Percentiles rank a stretch among this genome's conserved stretches.
phyloP scores from a whole-genome alignment of 345 rosid species.

The Eucalyptus pauciflora region DNA sequence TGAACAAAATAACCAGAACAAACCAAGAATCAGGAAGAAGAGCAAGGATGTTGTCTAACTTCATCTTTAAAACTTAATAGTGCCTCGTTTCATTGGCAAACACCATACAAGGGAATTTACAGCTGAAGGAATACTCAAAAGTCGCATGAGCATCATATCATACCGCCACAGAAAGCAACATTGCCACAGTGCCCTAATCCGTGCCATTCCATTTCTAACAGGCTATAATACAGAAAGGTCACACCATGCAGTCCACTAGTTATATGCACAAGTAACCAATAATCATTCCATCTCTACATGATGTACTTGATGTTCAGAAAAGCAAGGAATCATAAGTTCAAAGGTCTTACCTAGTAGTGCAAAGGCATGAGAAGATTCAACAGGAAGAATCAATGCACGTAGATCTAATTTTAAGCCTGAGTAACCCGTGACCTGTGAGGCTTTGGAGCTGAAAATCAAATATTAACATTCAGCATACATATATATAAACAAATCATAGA shows the following conservation, averaged over 20 bases:
- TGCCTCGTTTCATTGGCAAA: not conserved
- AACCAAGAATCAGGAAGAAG: not conserved
- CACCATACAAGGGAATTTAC: not conserved
- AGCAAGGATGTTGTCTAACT: not conserved
- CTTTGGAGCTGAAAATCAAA: not conserved
- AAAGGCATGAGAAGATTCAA: not conserved
- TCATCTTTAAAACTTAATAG: not conserved
- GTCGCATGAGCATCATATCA: not conserved
- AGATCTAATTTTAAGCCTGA: not conserved
- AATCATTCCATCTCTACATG: no score
- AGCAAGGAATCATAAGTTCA: no score
- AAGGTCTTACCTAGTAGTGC: not conserved
- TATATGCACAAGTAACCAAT: not conserved
- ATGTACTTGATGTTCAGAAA: no score
- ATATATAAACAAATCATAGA: not conserved
- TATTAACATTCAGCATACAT: not conserved
- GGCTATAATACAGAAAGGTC: not conserved
- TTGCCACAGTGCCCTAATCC: not conserved
- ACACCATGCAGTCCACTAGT: not conserved
- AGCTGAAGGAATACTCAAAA: not conserved
- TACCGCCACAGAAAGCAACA: not conserved
- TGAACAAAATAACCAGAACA: not conserved
- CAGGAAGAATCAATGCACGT: not conserved
- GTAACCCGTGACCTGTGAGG: not conserved
- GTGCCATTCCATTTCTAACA: not conserved